Base-by-base conservation (phyloP, 2,329 filamentous ascomycete genomes). In the Botryotinia convoluta region DNA sequence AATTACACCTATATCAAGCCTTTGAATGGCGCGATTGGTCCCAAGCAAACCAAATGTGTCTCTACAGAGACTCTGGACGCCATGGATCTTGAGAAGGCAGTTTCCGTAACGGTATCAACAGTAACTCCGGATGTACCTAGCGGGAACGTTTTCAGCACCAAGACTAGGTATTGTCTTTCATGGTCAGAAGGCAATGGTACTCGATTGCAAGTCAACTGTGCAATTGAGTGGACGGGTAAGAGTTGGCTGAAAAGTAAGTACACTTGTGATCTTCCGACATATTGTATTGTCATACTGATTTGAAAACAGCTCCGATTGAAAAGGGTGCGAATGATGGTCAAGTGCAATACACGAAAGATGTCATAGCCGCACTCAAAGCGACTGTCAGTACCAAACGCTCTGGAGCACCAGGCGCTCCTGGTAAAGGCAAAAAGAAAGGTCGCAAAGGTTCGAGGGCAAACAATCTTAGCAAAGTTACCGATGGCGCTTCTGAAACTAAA, bases 191-290 rank as follows among this genome's bases (percentile, higher is more conserved):
- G 91, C 75, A 97, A 97, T 79, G 85, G 90, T 57, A 99, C 97
- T 1, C 89, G 94, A 42, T 84, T 99, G 44, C 90, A 96, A 75
- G 92, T 95, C 84, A 98, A 92, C 77, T 98, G 94, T 81, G 92
- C 90, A 3, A 93, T 98, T 61, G 97, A 99, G 80, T 99, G 97
- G 97, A 91, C 92, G 5, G 95, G 95, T 78, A 99, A 98, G 86
- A 98, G 95, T 84, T 99, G 96, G 96, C 85, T 99, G 63, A 98
- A 96, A 85, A 93, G 95, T 97, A 85, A 81, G 86, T 75, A 51
- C 26, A 29, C 65, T 42, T 65, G 72, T 35, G 10, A 10, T n/a
- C 48, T 7, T 59, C 18, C 26, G 35, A 32, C 5, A 16, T n/a
- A 6, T 8, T 6, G 60, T 26, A 57, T 12, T 20, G 61, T 39